Conservation (phyloP, 176 grass and related monocot genomes). For the Musa beccarii region DNA sequence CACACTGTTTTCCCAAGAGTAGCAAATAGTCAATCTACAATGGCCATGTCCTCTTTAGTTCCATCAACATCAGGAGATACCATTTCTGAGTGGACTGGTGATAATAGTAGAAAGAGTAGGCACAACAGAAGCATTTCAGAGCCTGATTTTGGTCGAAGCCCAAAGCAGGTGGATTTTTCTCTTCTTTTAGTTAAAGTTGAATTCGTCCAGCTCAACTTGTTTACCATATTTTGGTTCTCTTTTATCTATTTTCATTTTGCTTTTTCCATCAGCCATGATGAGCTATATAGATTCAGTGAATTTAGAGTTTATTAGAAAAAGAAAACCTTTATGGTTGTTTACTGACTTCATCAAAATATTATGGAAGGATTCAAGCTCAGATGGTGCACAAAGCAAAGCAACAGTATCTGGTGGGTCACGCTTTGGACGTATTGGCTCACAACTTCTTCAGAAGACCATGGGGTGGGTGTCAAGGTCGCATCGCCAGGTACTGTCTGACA, state of each 20-base stretch:
- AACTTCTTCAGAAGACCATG: constrained; percentile 63
- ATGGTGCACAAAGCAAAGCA: constrained; percentile 38
- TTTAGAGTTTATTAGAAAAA: background rate
- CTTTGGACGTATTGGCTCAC: constrained; percentile 72
- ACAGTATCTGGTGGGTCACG: constrained; percentile 46
- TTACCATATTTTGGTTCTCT: background rate
- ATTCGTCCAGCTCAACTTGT: background rate
- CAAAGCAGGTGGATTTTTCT: constrained; percentile 53
- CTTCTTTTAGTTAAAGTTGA: background rate
- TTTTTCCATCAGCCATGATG: background rate
- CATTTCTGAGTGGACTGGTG: constrained; percentile 48
- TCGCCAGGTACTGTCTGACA: constrained; percentile 50
- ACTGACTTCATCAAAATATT: constrained; percentile 20
- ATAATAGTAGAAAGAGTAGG: constrained; percentile 46
- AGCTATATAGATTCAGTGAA: background rate
- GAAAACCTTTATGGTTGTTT: constrained; percentile 1
- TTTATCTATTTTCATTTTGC: background rate
- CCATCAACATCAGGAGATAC: constrained; percentile 60
- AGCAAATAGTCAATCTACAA: constrained; percentile 78
- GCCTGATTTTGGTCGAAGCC: constrained; percentile 77
- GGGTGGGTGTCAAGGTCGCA: constrained; percentile 65
- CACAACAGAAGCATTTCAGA: constrained; percentile 91
- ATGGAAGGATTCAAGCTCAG: constrained; percentile 33
- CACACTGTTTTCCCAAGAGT: constrained; percentile 48
- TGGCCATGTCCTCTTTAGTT: constrained; percentile 70